phyloP scores from a whole-genome alignment of 495 filamentous ascomycete species.

The Penicillium roqueforti region DNA sequence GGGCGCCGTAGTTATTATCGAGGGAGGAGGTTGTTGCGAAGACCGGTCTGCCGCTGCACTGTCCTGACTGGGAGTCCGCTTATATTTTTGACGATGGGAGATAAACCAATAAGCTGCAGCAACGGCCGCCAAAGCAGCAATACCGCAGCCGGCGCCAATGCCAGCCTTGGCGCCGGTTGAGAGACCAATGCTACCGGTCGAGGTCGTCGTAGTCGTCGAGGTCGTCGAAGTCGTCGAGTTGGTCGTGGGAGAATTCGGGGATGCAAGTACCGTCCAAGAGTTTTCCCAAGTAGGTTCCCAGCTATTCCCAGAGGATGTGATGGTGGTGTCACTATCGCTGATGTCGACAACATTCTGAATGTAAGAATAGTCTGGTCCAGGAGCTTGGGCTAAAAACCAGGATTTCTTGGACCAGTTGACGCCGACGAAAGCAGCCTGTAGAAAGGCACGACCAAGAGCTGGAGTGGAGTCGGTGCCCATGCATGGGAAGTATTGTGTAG shows the following conservation, averaged over 20 bases:
- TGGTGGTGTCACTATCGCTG: too few species aligned
- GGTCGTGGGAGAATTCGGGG: not conserved
- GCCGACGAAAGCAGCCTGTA: not conserved
- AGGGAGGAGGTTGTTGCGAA: too few species aligned
- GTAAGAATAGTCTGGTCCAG: not conserved
- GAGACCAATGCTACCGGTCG: not conserved
- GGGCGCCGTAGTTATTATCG: too few species aligned
- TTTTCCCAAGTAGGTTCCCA: not conserved
- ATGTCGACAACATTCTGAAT: not conserved
- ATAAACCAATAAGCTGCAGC: too few species aligned
- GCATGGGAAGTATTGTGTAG: conserved; percentile 51
- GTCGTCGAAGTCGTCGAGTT: not conserved
- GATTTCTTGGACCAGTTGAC: not conserved
- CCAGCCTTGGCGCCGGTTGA: not conserved
- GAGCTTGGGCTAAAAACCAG: not conserved
- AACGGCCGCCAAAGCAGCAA: not conserved
- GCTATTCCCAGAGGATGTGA: not conserved
- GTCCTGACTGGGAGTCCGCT: too few species aligned
- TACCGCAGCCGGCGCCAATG: not conserved
- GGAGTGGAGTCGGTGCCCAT: conserved; percentile 18
- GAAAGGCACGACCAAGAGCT: not conserved
- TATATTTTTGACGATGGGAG: too few species aligned
- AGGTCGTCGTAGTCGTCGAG: not conserved
- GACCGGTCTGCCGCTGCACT: too few species aligned
- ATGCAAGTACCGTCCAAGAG: too few species aligned